Evolutionary conservation across 805 yeast species (phyloP), one percentile per base, ranked within the genome.

Genomic region (Metschnikowia picachoensis): DNA sequence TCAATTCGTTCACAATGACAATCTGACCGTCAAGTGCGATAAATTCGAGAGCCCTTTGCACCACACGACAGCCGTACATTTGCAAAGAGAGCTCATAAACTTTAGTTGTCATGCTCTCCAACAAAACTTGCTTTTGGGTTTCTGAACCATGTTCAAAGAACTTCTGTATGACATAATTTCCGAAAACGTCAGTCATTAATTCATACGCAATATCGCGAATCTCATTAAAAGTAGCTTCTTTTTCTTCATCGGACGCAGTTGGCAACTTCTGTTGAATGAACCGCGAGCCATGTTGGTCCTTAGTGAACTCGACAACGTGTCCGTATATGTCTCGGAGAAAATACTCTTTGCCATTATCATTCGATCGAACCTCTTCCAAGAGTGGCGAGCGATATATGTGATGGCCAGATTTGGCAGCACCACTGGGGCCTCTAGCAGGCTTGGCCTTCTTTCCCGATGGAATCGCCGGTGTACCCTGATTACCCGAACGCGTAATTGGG

Each of bases 1-100:
- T 78, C 50, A 94, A 71, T 66, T 94, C 99, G 25, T 73, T 71
- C 41, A 89, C 80, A 30, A 94, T 74, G 30, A 65, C 65, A 27
- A 83, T 73, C 65, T 87, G 94, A 52, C 87, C 86, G 1, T 76
- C 78, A 9, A 78, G 64, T 3, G 72, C 72, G 35, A 88, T 74
- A 50, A 80, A 82, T 62, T 88, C 97, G 44, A 94, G 73, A 1
- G 97, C 97, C 60, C 89, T 79, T 67, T 94, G 99, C 31, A 94
- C 95, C 39, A 94, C 99, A 54, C 99, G 78, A 64, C 99, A 94
- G 2, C 98, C 98, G 65, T 94, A 94, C 97, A 92, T 92, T 60
- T 94, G 98, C 60, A 90, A 67, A 0, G 97, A 85, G 46, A 94
- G 71, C 16, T 76, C 77, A 51, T 85, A 77, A 60, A 94, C 80